Percentiles rank a stretch among this genome's conserved stretches.
These are phyloP conservation scores for Penicillium canescens DNA, from an alignment of 495 filamentous ascomycete genomes.

Conservation along the genomic window DNA sequence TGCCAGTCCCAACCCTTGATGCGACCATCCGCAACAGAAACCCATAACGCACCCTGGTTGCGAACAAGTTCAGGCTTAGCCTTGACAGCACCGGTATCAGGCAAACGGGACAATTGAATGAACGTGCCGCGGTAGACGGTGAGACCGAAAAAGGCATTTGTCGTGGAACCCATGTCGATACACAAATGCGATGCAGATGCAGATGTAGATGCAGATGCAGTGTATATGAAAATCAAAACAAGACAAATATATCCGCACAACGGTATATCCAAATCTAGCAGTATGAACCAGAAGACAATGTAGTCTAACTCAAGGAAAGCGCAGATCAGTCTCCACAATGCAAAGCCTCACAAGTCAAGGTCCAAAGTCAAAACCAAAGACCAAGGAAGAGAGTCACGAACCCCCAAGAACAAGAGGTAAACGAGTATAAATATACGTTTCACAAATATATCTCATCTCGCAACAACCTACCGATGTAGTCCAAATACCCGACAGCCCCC, in stretches of 20 bases:
- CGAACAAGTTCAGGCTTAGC: constrained; percentile 24
- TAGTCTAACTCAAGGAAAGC: background rate
- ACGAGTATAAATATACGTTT: background rate
- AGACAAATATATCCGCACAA: no score
- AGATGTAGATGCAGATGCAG: no score
- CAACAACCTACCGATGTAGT: background rate
- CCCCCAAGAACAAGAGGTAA: background rate
- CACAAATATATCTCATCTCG: background rate
- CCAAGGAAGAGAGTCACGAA: background rate
- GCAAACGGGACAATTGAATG: constrained; percentile 29
- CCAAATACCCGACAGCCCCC: background rate
- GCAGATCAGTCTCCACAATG: constrained; percentile 1
- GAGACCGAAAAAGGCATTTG: background rate
- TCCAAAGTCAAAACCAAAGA: no score
- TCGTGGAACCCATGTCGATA: constrained; percentile 2
- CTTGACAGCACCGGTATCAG: constrained; percentile 17
- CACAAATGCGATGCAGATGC: no score
- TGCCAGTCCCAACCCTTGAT: constrained; percentile 48
- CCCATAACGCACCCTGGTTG: constrained; percentile 60
- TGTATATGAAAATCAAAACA: no score
- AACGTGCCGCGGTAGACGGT: constrained; percentile 46
- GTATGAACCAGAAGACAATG: background rate
- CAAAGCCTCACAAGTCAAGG: background rate
- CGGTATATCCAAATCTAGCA: background rate
- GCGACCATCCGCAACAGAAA: constrained; percentile 57